Conservation (phyloP, 2,329 filamentous ascomycete genomes). For the Dactylonectria macrodidyma region DNA sequence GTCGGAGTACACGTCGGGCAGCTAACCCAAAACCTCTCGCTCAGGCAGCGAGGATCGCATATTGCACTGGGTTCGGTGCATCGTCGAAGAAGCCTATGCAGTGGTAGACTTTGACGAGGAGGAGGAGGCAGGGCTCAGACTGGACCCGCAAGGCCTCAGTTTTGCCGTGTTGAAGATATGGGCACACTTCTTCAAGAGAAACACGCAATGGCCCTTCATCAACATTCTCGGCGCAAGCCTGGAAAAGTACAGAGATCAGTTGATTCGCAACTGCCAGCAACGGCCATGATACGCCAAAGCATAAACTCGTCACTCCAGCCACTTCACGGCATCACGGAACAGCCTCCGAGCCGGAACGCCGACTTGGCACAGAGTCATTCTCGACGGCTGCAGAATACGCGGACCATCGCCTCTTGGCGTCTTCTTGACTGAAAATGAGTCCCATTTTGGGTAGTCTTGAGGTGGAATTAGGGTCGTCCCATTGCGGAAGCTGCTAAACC, state of each 20-base stretch:
- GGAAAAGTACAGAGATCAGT: constrained; percentile 52
- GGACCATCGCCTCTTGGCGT: background rate
- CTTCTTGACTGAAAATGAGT: background rate
- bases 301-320: background rate
- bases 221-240: constrained; percentile 60
- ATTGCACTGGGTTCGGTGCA: constrained; percentile 61
- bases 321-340: background rate
- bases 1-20: background rate
- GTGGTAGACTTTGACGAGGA: constrained; percentile 57
- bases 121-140: constrained; percentile 41
- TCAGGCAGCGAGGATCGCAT: constrained; percentile 61
- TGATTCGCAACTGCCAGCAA: constrained; percentile 19
- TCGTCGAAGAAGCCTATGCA: constrained; percentile 60
- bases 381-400: background rate
- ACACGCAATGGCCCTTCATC: constrained; percentile 64
- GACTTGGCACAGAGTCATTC: background rate
- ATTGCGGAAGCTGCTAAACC: background rate
- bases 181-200: constrained; percentile 63
- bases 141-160: constrained; percentile 51
- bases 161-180: constrained; percentile 61
- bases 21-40: background rate
- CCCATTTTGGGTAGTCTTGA: background rate
- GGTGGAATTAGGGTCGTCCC: background rate
- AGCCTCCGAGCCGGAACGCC: background rate
- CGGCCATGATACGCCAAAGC: background rate